Evolutionary conservation across 2,329 filamentous ascomycete genomes (phyloP).

Genomic region (Fusarium bactridioides): DNA sequence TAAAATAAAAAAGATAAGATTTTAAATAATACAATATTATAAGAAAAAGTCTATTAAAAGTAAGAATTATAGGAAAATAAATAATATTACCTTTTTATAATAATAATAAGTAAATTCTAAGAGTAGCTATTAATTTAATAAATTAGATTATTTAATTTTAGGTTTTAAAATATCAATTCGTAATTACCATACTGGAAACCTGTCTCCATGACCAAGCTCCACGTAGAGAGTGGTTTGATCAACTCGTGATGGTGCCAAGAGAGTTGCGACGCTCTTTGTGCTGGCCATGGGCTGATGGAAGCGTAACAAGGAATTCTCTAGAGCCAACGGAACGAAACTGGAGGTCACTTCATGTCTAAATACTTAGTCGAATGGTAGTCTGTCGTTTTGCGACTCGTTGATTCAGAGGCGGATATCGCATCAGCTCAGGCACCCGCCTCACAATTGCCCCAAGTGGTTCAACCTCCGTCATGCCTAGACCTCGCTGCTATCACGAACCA

Average conservation of each 20-base stretch:
- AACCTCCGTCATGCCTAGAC: background rate
- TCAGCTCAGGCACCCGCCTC: background rate
- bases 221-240: background rate
- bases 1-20: too few relatives aligned
- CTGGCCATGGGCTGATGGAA: background rate
- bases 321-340: rapidly evolving
- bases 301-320: rapidly evolving
- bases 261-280: background rate
- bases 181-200: too few relatives aligned
- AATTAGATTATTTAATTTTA: too few relatives aligned
- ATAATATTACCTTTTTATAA: too few relatives aligned
- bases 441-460: background rate
- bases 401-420: background rate
- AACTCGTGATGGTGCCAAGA: background rate
- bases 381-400: background rate
- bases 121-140: too few relatives aligned
- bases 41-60: too few relatives aligned
- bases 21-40: too few relatives aligned
- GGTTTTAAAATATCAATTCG: too few relatives aligned
- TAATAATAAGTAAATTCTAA: too few relatives aligned
- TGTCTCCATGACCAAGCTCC: background rate
- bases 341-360: rapidly evolving
- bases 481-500: background rate
- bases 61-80: too few relatives aligned
- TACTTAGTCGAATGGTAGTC: rapidly evolving